These are phyloP conservation scores for Arabidopsis suecica DNA, from an alignment of 345 rosid genomes.

Conservation along the genomic window DNA sequence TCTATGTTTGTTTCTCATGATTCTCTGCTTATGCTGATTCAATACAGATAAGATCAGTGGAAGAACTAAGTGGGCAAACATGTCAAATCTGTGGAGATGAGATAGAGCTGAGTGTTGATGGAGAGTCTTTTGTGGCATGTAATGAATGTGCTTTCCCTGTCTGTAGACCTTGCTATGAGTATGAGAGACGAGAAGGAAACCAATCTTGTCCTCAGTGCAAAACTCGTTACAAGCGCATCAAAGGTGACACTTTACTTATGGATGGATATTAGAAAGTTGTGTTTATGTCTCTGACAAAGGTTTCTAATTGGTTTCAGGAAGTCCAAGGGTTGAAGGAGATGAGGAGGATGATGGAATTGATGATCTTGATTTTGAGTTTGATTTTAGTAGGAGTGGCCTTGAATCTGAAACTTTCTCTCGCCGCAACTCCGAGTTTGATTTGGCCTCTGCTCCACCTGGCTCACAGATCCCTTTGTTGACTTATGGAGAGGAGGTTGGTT, in stretches of 20 bases:
- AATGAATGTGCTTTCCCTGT: constrained; percentile 98
- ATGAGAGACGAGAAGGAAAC: constrained; percentile 93
- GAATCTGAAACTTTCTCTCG: constrained; percentile 59
- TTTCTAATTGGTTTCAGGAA: constrained; percentile 49
- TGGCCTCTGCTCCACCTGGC: constrained; percentile 60
- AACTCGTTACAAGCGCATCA: constrained; percentile 85
- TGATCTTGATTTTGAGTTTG: constrained; percentile 82
- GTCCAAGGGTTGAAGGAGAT: constrained; percentile 79
- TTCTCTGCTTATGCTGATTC: constrained; percentile 14
- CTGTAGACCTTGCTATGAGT: constrained; percentile 89
- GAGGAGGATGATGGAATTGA: constrained; percentile 87
- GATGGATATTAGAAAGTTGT: background rate
- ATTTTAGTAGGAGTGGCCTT: constrained; percentile 35
- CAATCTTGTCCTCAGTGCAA: constrained; percentile 94
- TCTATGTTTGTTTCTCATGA: background rate
- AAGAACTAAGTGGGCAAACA: constrained; percentile 71
- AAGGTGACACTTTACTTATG: constrained; percentile 50
- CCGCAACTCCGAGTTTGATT: constrained; percentile 59
- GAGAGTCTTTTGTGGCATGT: constrained; percentile 94
- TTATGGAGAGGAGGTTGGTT: constrained; percentile 71
- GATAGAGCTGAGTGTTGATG: constrained; percentile 65
- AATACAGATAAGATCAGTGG: constrained; percentile 69
- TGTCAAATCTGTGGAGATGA: constrained; percentile 98
- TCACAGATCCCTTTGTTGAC: constrained; percentile 71
- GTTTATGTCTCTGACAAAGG: constrained; percentile 7